Evolutionary conservation across 2,329 filamentous ascomycete genomes (phyloP).

Genomic region (Cytospora paraplurivora): DNA sequence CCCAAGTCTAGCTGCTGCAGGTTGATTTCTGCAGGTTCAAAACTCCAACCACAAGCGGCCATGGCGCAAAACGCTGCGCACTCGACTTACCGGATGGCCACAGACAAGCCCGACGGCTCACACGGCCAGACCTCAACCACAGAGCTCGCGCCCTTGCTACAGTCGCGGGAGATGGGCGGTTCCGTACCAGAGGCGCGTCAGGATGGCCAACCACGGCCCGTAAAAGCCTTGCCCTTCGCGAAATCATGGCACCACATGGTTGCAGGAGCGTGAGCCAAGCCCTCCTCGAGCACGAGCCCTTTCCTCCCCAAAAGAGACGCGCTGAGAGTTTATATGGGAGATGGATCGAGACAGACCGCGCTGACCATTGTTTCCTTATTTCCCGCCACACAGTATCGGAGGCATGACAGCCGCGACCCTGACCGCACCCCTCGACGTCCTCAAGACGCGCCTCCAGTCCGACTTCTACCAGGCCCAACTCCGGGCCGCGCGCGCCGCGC

Average conservation of each 20-base stretch:
- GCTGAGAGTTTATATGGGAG: not conserved
- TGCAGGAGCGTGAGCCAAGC: slow-evolving; percentile 73
- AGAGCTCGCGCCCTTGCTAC: slow-evolving; percentile 43
- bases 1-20: not conserved
- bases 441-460: slow-evolving; percentile 91
- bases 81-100: slow-evolving; percentile 26
- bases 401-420: slow-evolving; percentile 90
- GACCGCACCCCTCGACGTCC: slow-evolving; percentile 90
- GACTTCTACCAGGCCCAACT: slow-evolving; percentile 92
- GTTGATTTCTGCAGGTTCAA: not conserved
- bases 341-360: slow-evolving; percentile 4
- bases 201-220: slow-evolving; percentile 34
- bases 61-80: slow-evolving; percentile 29
- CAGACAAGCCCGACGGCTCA: slow-evolving; percentile 19
- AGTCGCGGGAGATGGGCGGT: slow-evolving; percentile 65
- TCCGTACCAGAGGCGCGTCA: slow-evolving; percentile 44
- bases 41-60: slow-evolving; percentile 7
- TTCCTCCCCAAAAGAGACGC: not conserved
- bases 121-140: slow-evolving; percentile 19
- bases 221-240: slow-evolving; percentile 54
- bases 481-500: slow-evolving; percentile 63
- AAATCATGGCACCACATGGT: slow-evolving; percentile 93
- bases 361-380: slow-evolving; percentile 16
- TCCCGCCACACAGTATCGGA: slow-evolving; percentile 61
- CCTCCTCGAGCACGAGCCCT: slow-evolving; percentile 4